Evolutionary conservation across 2,329 filamentous ascomycete species (phyloP), one percentile per base, ranked within the genome.

Genomic region (Colletotrichum plurivorum): DNA sequence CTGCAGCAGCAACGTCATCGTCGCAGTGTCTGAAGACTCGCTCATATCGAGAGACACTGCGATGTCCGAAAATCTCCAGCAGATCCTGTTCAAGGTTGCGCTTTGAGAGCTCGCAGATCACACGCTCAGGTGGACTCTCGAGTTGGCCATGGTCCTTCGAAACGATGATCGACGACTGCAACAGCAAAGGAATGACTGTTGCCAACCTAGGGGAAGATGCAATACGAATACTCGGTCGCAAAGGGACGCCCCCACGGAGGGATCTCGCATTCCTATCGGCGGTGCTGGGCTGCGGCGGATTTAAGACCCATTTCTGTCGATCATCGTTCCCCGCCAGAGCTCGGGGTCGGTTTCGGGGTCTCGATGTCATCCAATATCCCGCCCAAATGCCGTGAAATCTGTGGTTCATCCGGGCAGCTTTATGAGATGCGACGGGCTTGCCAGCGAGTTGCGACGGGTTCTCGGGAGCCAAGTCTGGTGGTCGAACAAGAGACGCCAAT

Each of bases 281-380:
- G 58, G 27, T 25, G 25, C 46, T 36, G 27, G n/a, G 27, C 49
- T n/a, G 55, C 2, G 27, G 39, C 55, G 55, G 27, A 39, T 45
- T 51, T 22, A 20, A 36, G 13, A 15, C 39, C 15, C 3, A 51
- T 51, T 22, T 16, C 10, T 8, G 18, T 45, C 59, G 18, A 41
- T 31, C 46, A 13, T 16, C 31, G 22, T 49, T 51, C 13, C 31
- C 18, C 7, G 41, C 27, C 4, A 13, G 18, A 27, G 10, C 55
- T 66, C 62, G 41, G 36, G n/a, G 31, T 66, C 49, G 48, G 53
- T 65, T 46, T 64, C 54, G 60, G 54, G 27, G 10, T 54, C 53
- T 36, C 46, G 18, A 54, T 49, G 43, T 43, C 54, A 46, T 65
- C 54, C 27, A 53, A 62, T 53, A 56, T 36, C 41, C 18, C 53